Conservation (phyloP, 441 rosid genomes). For the Populus tomentosa region DNA sequence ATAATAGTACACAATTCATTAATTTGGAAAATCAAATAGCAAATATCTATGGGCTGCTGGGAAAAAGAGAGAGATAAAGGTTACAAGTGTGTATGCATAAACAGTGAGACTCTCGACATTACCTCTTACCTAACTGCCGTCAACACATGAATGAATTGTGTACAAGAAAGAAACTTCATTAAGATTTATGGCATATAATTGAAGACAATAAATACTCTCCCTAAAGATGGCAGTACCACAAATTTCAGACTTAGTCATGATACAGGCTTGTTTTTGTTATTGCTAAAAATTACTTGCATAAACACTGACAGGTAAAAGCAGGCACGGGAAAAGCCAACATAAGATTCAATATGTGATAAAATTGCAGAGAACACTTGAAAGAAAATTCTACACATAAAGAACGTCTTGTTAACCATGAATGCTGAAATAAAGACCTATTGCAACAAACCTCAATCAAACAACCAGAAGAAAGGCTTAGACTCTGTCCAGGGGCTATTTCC, state of each 20-base stretch:
- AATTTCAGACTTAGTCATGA: background rate
- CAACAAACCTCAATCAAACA: constrained; percentile 73
- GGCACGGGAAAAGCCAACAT: background rate
- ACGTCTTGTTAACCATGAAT: background rate
- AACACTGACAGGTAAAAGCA: background rate
- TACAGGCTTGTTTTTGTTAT: background rate
- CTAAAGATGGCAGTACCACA: background rate
- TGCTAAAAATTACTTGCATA: background rate
- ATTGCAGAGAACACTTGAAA: background rate
- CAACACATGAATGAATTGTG: background rate
- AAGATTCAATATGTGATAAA: background rate
- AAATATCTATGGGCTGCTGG: background rate
- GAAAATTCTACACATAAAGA: background rate
- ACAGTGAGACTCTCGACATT: background rate
- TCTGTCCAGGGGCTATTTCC: constrained; percentile 69
- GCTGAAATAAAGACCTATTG: background rate
- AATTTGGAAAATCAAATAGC: background rate
- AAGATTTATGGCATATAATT: background rate
- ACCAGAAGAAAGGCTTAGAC: constrained; percentile 46
- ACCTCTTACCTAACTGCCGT: background rate
- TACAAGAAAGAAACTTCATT: background rate
- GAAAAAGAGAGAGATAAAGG: background rate
- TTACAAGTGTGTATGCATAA: background rate
- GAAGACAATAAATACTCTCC: background rate
- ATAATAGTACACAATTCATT: no score